Evolutionary conservation across 2,329 filamentous ascomycete genomes (phyloP).

Genomic region (Neurospora sp.): DNA sequence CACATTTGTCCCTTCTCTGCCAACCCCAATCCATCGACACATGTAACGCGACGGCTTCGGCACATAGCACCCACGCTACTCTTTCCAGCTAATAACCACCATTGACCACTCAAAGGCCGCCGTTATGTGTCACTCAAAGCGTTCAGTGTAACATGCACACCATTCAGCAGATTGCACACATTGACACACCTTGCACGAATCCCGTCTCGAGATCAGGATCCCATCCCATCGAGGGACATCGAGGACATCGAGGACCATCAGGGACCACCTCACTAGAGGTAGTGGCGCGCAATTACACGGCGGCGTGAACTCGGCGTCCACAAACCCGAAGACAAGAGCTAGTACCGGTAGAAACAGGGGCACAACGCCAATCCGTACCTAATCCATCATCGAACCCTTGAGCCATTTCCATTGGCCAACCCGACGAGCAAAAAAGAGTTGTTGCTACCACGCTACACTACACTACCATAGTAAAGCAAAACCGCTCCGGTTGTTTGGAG

Average conservation of each 20-base stretch:
- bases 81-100: background rate
- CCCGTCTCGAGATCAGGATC: background rate
- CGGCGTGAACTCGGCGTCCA: background rate
- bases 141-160: background rate
- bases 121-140: slow-evolving; percentile 11
- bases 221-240: background rate
- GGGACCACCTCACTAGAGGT: background rate
- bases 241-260: background rate
- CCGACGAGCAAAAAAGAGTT: background rate
- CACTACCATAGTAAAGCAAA: background rate
- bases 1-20: background rate
- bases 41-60: background rate
- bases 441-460: background rate
- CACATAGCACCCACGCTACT: background rate
- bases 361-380: background rate
- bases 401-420: background rate
- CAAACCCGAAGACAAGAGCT: background rate
- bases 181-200: background rate
- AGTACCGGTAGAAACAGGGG: background rate
- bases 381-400: background rate
- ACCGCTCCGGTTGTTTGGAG: slow-evolving; percentile 8
- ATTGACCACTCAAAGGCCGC: slow-evolving; percentile 13
- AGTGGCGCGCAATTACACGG: background rate
- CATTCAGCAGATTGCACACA: background rate
- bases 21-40: background rate